Evolutionary conservation across 371 early-diverging fungal species (phyloP).

Genomic region (Apophysomyces ossiformis): DNA sequence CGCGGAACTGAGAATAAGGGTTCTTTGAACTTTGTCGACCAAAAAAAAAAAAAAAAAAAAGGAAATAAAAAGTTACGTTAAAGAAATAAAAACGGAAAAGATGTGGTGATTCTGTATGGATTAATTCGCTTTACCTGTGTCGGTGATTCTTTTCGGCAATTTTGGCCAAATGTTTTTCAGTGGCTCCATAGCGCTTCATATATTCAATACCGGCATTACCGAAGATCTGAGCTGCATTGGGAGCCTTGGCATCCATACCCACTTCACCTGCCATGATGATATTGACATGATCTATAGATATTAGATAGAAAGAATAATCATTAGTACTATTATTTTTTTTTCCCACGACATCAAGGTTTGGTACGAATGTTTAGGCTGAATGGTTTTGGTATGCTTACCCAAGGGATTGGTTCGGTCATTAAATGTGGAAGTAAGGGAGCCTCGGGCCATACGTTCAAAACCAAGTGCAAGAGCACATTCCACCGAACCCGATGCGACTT

Average conservation of each 20-base stretch:
- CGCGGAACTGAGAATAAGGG: conserved; percentile 82
- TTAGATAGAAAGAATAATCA: neutral
- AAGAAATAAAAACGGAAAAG: neutral
- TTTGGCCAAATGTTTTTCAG: conserved; percentile 62
- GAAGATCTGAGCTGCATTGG: conserved; percentile 77
- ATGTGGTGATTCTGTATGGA: too few relatives aligned
- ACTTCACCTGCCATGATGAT: conserved; percentile 60
- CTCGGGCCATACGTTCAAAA: conserved; percentile 77
- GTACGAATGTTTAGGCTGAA: neutral
- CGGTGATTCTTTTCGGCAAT: conserved; percentile 82
- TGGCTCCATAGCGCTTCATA: conserved; percentile 67
- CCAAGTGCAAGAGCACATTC: conserved; percentile 81
- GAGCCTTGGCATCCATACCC: conserved; percentile 62
- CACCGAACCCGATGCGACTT: conserved; percentile 66
- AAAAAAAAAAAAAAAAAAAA: neutral
- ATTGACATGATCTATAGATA: conserved; percentile 55
- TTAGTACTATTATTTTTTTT: neutral
- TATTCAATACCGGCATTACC: conserved; percentile 81
- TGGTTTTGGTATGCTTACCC: conserved; percentile 31
- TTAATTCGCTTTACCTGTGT: conserved; percentile 52
- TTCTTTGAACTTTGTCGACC: conserved; percentile 59
- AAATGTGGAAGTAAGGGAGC: conserved; percentile 61
- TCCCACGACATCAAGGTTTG: conserved; percentile 3
- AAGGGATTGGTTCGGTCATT: conserved; percentile 71
- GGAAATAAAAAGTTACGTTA: neutral